Evolutionary conservation across 2,329 filamentous ascomycete genomes (phyloP), one percentile per base, ranked within the genome.

Genomic region (Aureobasidium sp.): DNA sequence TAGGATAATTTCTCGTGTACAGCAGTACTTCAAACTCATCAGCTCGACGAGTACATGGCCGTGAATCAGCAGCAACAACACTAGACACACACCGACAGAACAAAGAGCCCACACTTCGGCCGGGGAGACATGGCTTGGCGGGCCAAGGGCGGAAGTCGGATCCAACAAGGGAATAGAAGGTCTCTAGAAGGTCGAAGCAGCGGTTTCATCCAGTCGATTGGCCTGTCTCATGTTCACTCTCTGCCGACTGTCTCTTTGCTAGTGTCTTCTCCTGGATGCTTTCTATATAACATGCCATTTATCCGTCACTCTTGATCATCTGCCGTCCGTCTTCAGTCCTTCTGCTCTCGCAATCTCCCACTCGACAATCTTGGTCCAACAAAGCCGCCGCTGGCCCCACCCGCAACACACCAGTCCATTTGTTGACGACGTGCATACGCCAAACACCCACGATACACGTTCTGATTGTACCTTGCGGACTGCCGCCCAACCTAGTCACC

Each of bases 371-470:
- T 41, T 25, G 14, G 11, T 55, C 51, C 37, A 55, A 42, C 51
- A 55, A 55, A 55, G 51, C 37, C 22, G 34, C 15, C 27, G 41
- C 37, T 45, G 25, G 53, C 53, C 52, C 52, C 52, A 56, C 52
- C 39, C 27, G 27, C 22, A 34, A 25, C n/a, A 36, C 53, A 17
- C 34, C 51, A 45, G 37, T 34, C 53, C 53, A 39, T 39, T 45
- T 45, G 41, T 57, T 57, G 53, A 44, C 53, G 29, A 45, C 53
- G 39, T 57, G 53, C 53, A 57, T 57, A 36, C 53, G 53, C 51
- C 51, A 25, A 57, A 22, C 41, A 57, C 27, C 6, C 6, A 14
- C 1, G n/a, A 15, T 34, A 42, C 22, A 44, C 53, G 14, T 29
- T 15, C 14, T 45, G 53, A 44, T 45, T 45, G 39, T 45, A 44